phyloP scores from a whole-genome alignment of 768 basidiomycete species.

The Collybia sordida region DNA sequence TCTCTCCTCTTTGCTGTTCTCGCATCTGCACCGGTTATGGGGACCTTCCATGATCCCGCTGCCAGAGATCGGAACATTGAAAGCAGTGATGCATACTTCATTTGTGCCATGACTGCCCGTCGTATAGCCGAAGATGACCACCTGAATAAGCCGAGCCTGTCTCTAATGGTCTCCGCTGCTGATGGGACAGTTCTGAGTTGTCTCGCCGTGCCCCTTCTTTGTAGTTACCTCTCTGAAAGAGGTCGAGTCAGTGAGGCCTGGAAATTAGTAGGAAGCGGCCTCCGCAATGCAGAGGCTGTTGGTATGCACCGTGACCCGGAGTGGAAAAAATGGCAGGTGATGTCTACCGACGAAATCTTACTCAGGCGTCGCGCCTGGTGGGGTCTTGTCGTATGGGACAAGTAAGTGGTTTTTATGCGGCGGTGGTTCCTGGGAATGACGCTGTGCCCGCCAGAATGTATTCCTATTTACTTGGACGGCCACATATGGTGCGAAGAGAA shows the following conservation, averaged over 20 bases:
- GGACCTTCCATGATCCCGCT: not conserved
- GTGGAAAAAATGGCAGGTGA: conserved; percentile 40
- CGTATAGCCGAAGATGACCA: conserved; percentile 46
- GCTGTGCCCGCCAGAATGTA: conserved; percentile 29
- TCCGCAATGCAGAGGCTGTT: conserved; percentile 38
- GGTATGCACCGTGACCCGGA: conserved; percentile 45
- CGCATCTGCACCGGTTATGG: conserved; percentile 34
- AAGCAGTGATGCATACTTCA: conserved; percentile 32
- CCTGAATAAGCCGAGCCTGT: conserved; percentile 31
- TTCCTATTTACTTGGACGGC: conserved; percentile 45
- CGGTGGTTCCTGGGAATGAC: conserved; percentile 7
- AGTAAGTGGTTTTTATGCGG: conserved; percentile 24
- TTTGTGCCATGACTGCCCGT: conserved; percentile 42
- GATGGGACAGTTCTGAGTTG: conserved; percentile 48
- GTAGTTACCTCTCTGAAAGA: conserved; percentile 42
- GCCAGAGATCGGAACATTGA: conserved; percentile 13
- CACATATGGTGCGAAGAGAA: conserved; percentile 37
- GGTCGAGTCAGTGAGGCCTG: conserved; percentile 51
- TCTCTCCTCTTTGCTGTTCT: conserved; percentile 49
- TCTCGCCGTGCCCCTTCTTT: conserved; percentile 43
- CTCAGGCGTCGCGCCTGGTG: conserved; percentile 44
- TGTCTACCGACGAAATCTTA: conserved; percentile 41
- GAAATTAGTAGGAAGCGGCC: conserved; percentile 41
- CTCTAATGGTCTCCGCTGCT: conserved; percentile 36
- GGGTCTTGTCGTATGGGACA: conserved; percentile 41